Evolutionary conservation across 2,329 filamentous ascomycete genomes (phyloP).

Genomic region (Exophiala lecanii-corni): DNA sequence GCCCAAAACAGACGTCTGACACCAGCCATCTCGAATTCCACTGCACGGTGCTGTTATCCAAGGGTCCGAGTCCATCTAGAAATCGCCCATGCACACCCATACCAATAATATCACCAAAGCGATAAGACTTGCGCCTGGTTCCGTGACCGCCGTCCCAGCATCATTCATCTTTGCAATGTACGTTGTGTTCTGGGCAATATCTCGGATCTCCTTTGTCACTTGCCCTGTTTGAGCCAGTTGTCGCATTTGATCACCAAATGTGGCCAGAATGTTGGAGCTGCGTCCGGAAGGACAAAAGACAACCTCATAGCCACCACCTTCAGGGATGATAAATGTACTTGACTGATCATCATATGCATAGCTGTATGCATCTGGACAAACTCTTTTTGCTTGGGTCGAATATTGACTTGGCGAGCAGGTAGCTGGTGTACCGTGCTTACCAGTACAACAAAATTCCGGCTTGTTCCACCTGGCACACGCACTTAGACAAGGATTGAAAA

Average conservation of each 20-base stretch:
- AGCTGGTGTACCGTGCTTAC: slow-evolving; percentile 58
- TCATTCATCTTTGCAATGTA: slow-evolving; percentile 17
- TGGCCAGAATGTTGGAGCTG: slow-evolving; percentile 30
- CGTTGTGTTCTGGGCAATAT: slow-evolving; percentile 19
- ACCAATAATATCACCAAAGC: slow-evolving; percentile 16
- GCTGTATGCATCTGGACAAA: slow-evolving; percentile 82
- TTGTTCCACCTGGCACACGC: slow-evolving; percentile 66
- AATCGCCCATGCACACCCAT: slow-evolving; percentile 9
- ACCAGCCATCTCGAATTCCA: too few species aligned
- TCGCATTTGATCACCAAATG: slow-evolving; percentile 24
- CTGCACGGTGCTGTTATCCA: too few species aligned
- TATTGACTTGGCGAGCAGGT: slow-evolving; percentile 65
- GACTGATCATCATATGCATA: slow-evolving; percentile 59
- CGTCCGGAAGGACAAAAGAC: slow-evolving; percentile 63
- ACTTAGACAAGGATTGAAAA: slow-evolving; percentile 73
- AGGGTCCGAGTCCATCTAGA: too few species aligned
- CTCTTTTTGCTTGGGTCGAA: slow-evolving; percentile 62
- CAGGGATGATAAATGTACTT: slow-evolving; percentile 54
- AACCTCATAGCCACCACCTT: slow-evolving; percentile 71
- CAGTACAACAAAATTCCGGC: slow-evolving; percentile 70
- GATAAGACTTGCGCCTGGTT: slow-evolving; percentile 6
- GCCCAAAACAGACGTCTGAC: too few species aligned
- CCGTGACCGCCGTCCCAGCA: slow-evolving; percentile 1
- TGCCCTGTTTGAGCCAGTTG: slow-evolving; percentile 24
- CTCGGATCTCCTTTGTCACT: slow-evolving; percentile 22